Evolutionary conservation across 176 grass and related monocot species (phyloP), one percentile per base, ranked within the genome.

Genomic region (Stipa capillata): DNA sequence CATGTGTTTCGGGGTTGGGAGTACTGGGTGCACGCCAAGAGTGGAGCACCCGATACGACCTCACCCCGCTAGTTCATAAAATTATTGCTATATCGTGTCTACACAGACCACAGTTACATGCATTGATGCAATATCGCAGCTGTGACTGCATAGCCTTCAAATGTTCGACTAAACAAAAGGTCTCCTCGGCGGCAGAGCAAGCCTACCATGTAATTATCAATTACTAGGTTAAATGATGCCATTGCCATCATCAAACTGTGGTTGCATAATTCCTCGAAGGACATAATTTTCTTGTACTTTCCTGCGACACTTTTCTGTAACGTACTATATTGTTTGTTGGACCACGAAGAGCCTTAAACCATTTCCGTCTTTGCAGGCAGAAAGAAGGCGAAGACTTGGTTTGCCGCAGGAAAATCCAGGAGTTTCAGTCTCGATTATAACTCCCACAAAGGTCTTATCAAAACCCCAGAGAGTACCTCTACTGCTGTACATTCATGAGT

Each of bases 301-400:
- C 25, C 41, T 76, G 5, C 32, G 68, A 42, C 68, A 37, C 15
- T n/a, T n/a, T 69, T 5, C 20, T 76, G 4, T 25, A 15, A 28
- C 16, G 15, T 52, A 25, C 18, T 9, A 4, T 29, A 5, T 60
- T 59, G 39, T 24, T 32, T 66, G 45, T 66, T 76, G 18, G 25
- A 35, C 42, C 56, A 32, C 39, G 25, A 68, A 78, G 7, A 65
- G 9, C 39, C 7, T 29, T 44, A 72, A 73, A 40, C 62, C 31
- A 34, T 58, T 82, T 40, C 12, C 69, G 68, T 80, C 28, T 69
- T 32, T 83, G 78, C 82, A 97, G 94, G 89, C 82, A 76, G 89
- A 94, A 85, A 88, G 91, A 25, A 97, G 70, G 70, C 69, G 69
- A 64, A 80, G 79, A 43, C 71, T 94, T 80, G 87, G 89, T 82